Base-by-base conservation (phyloP, 805 yeast species). In the Nakazawaea ernobii region DNA sequence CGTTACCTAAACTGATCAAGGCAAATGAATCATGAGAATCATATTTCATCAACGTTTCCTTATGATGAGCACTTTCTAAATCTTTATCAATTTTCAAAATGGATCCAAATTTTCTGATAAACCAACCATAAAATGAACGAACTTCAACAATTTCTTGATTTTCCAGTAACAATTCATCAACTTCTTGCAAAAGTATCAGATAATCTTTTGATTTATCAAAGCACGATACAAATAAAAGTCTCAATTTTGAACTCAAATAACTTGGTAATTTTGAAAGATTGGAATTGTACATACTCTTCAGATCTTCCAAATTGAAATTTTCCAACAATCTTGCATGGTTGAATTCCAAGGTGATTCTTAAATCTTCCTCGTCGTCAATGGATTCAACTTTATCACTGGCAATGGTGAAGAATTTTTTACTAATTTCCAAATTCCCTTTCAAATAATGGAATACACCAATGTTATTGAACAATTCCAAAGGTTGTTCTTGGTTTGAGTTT, bases 81-180 rank as follows among this genome's bases (percentile, higher is more conserved):
- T 78, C 84, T 37, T 67, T 67, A n/a, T 65, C 67, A 11, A 59
- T 55, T 7, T 74, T 68, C 51, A 72, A 64, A 52, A 72, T 76
- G 54, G 73, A 73, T 29, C 84, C 82, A 59, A 74, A 74, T 50
- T 77, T 79, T 50, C 76, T 75, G 55, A 90, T 69, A 59, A 79
- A 88, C 97, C 98, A 94, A 30, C 95, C 94, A 62, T 86, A 88
- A 55, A 94, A 86, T 0, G 98, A 85, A 52, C 99, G 81, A 2
- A 88, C 82, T 61, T 91, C 97, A 51, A 89, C 67, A 58, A 88
- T 79, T 8, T 80, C 77, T 1, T 80, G 74, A 51, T 79, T 71
- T 11, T 71, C 64, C 3, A 67, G 64, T 43, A 92, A 64, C 4
- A 94, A 66, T 2, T 68, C 58, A 37, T 76, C 72, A 50, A 88